Evolutionary conservation across 1,284 basidiomycete species (phyloP), one percentile per base, ranked within the genome.

Genomic region (Fomitopsis betulina): DNA sequence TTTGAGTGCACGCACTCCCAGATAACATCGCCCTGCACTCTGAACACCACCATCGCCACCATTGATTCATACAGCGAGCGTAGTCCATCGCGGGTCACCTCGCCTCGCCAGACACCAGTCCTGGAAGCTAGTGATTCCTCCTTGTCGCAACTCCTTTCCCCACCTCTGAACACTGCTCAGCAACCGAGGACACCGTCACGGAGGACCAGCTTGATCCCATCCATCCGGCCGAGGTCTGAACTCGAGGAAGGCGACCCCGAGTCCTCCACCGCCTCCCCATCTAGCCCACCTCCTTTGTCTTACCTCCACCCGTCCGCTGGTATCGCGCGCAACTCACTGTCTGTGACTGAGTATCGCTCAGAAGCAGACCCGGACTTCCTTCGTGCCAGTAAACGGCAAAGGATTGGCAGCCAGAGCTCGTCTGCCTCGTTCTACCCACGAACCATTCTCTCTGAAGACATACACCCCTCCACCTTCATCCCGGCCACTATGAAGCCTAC

Each of bases 311-410:
- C 67, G 21, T 67, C 64, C 43, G 62, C 66, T 43, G 60, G 62
- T 54, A 53, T 65, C 53, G 33, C 55, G 30, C 62, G 53, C 33
- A 55, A 56, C 9, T 60, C 65, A 3, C 61, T 63, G 19, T 32
- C 55, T 50, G 51, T n/a, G 27, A 9, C 52, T 50, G 42, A 49
- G 30, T 9, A 8, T 19, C 42, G 19, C 53, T 23, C 42, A 43
- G 60, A 62, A 63, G 57, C 71, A 80, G 84, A 83, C 71, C 67
- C 76, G 65, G 80, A 85, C 70, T 74, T 72, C 60, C 62, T 76
- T 54, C 78, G 86, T 69, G 82, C 82, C 62, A 78, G 80, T 72
- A 90, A 90, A 79, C 80, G 87, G 79, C 85, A 85, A 76, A 82
- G 87, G 73, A 75, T 83, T 70, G 78, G 79, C 66, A 78, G 67